These are phyloP conservation scores for Sphaerulina vaccinii DNA, from an alignment of 2,329 filamentous ascomycete species.

Conservation along the genomic window DNA sequence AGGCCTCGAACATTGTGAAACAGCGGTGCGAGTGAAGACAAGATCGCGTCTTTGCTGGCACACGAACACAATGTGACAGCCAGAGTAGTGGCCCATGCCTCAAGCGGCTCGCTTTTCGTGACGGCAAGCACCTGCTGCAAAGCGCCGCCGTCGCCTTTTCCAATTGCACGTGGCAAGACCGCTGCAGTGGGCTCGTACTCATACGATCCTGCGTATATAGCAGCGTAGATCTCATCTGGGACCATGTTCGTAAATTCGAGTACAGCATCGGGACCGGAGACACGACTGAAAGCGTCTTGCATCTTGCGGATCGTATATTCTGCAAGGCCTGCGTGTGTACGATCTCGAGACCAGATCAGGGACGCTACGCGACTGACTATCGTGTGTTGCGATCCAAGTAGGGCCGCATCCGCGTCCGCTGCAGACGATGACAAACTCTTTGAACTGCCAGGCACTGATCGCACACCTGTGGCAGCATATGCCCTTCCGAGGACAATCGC, in stretches of 20 bases:
- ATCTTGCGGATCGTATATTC: conserved; percentile 40
- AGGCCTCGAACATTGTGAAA: conserved; percentile 66
- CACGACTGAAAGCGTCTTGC: conserved; percentile 17
- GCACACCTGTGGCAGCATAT: conserved; percentile 57
- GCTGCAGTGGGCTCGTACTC: conserved; percentile 29
- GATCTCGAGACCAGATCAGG: conserved; percentile 31
- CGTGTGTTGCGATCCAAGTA: conserved; percentile 32
- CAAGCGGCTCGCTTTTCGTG: conserved; percentile 14
- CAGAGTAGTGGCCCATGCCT: conserved; percentile 31
- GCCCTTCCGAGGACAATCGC: conserved; percentile 79
- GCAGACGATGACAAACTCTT: not conserved
- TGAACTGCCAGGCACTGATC: conserved; percentile 11
- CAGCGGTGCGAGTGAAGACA: conserved; percentile 67
- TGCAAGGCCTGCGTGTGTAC: conserved; percentile 45
- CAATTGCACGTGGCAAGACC: not conserved
- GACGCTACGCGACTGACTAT: conserved; percentile 40
- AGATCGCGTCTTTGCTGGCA: conserved; percentile 62
- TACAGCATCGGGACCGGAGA: conserved; percentile 20
- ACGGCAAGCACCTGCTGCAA: conserved; percentile 25
- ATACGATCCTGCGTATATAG: conserved; percentile 28
- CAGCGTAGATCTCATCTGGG: conserved; percentile 26
- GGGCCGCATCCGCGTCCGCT: not conserved
- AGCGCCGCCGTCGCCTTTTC: not conserved
- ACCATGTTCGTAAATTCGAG: conserved; percentile 34
- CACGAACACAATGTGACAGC: conserved; percentile 47